phyloP scores from a whole-genome alignment of 805 yeast genomes.

The Candida lessepsii region DNA sequence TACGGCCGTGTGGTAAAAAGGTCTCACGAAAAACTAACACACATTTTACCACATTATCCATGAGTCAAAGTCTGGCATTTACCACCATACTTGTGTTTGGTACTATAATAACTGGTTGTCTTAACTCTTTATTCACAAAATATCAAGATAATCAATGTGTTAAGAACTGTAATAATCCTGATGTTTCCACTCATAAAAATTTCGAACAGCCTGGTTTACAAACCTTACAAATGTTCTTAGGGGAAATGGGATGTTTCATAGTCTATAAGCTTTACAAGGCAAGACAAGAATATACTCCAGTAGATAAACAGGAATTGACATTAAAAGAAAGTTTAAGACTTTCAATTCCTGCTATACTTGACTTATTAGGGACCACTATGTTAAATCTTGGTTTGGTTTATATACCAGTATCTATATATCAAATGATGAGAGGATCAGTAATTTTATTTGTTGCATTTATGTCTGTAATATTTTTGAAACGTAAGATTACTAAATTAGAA shows the following conservation, averaged over 20 bases:
- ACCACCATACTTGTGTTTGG: conserved; percentile 30
- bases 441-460: conserved; percentile 74
- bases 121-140: conserved; percentile 73
- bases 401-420: conserved; percentile 78
- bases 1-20: not conserved
- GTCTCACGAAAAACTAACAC: not conserved
- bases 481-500: conserved; percentile 56
- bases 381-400: conserved; percentile 72
- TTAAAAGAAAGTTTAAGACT: conserved; percentile 23
- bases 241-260: conserved; percentile 55
- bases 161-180: conserved; percentile 48
- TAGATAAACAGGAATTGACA: conserved; percentile 12
- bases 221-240: conserved; percentile 78
- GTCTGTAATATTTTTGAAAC: conserved; percentile 60
- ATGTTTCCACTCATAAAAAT: conserved; percentile 37
- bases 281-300: conserved; percentile 11
- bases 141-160: conserved; percentile 77
- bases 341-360: conserved; percentile 68
- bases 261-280: conserved; percentile 29
- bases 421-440: conserved; percentile 80
- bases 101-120: conserved; percentile 65
- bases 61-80: not conserved
- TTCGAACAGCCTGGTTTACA: conserved; percentile 81
- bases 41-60: not conserved
- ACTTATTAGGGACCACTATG: conserved; percentile 69